Evolutionary conservation across 129 eudicot species (phyloP).

Genomic region (Kitagawia praeruptora): DNA sequence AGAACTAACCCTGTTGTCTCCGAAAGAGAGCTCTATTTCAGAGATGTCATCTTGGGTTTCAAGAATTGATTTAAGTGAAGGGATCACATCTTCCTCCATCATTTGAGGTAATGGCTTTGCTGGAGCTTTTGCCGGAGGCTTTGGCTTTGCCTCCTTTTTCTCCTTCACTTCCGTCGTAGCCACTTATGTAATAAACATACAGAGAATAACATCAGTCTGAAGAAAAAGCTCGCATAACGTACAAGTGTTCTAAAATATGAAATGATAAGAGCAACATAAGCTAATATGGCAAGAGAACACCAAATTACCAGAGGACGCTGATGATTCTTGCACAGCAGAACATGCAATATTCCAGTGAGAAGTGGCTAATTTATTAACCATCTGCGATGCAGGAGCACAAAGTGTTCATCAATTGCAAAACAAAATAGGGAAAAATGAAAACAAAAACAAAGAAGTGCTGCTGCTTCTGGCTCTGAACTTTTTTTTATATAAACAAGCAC

Average conservation of each 20-base stretch:
- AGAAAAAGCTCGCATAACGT: not conserved
- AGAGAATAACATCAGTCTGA: not conserved
- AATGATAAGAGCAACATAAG: not conserved
- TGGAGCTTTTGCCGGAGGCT: conserved; percentile 53
- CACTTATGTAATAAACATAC: conserved; percentile 8
- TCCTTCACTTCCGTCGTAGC: conserved; percentile 69
- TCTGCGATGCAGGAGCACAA: conserved; percentile 14
- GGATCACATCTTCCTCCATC: conserved; percentile 88
- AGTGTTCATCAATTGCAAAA: not conserved
- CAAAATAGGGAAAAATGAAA: not conserved
- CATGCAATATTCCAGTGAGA: conserved; percentile 34
- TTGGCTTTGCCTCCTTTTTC: conserved; percentile 35
- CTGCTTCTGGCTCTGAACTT: not conserved
- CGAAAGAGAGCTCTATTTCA: conserved; percentile 49
- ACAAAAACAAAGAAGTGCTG: not conserved
- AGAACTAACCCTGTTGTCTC: conserved; percentile 52
- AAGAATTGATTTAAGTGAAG: conserved; percentile 51
- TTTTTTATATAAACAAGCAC: not conserved
- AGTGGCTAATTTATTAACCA: conserved; percentile 29
- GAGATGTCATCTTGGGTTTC: conserved; percentile 58
- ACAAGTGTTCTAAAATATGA: not conserved
- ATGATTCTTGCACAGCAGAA: conserved; percentile 69
- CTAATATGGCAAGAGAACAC: not conserved
- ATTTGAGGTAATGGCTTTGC: conserved; percentile 63
- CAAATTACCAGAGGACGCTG: conserved; percentile 52